Base-by-base conservation (phyloP, 805 yeast species). In the Cyberlindnera petersonii region DNA sequence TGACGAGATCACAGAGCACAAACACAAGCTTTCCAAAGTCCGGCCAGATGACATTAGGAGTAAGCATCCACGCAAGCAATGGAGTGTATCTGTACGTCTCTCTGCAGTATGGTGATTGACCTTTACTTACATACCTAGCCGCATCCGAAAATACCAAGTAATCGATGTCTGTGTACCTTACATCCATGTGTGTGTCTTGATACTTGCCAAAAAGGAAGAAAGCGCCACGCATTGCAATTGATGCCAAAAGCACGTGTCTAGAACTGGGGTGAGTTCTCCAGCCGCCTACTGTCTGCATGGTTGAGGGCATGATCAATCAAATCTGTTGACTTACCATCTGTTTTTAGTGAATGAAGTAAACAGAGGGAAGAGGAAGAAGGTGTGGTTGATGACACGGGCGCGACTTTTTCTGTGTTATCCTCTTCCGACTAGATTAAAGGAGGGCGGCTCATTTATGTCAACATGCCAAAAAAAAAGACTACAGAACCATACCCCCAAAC, bases 61-160 rank as follows among this genome's bases (percentile, higher is more conserved):
- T 58, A 27, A 93, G 63, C 21, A 86, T 44, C 93, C 95, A 87
- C 9, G 96, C 79, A 24, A 93, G 64, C 26, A 93, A 59, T 9
- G 98, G 98, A 0, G 98, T 91, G 55, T 93, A 93, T 32, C 98
- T 66, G 54, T 91, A 93, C 0, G 98, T 93, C 40, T 82, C 96
- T 46, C 98, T 68, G 16, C 59, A 50, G 53, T 85, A 93, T 2
- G 98, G 98, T 0, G 95, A 81, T 19, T 49, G 33, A 2, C 69
- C 71, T 2, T 41, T 40, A 48, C 68, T 68, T 9, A 87, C 84
- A 54, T 74, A 86, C 26, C 68, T 63, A 2, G 97, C 78, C 8
- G 98, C 98, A 65, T 93, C 98, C 3, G 95, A 78, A 59, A 93
- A 93, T 33, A 93, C 98, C 58, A 78, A 69, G 62, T 93, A 93